Evolutionary conservation across 768 basidiomycete species (phyloP).

Genomic region (Tubosaeta sp.): DNA sequence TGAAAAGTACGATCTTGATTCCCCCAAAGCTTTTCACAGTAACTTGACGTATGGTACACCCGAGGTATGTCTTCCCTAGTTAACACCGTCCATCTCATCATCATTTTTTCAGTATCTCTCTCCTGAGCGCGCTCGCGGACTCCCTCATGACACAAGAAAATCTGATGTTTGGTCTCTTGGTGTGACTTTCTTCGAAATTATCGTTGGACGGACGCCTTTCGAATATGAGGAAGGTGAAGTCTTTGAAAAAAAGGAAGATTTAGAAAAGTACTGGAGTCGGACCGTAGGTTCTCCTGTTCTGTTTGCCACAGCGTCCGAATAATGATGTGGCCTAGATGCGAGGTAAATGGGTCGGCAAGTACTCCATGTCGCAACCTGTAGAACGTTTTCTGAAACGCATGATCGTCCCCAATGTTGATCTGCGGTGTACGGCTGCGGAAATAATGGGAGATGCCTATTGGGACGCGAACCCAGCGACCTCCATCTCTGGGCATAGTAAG

Average conservation of each 20-base stretch:
- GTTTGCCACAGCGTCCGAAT: not conserved
- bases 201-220: constrained; percentile 90
- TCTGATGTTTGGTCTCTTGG: constrained; percentile 86
- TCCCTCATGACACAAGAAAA: constrained; percentile 90
- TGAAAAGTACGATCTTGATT: constrained; percentile 69
- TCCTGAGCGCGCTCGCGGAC: constrained; percentile 85
- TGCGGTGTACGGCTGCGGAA: constrained; percentile 66
- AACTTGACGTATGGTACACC: constrained; percentile 89
- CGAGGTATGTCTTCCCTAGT: constrained; percentile 48
- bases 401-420: constrained; percentile 78
- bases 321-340: constrained; percentile 42
- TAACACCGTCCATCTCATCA: not conserved
- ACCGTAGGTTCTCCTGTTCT: constrained; percentile 46
- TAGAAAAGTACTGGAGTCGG: constrained; percentile 83
- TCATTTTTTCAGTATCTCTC: constrained; percentile 66
- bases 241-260: constrained; percentile 71
- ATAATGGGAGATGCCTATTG: constrained; percentile 69
- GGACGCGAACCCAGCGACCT: constrained; percentile 33
- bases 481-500: constrained; percentile 40
- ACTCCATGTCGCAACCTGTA: constrained; percentile 56
- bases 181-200: constrained; percentile 91
- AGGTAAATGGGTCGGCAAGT: constrained; percentile 79
- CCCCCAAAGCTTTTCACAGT: constrained; percentile 69
- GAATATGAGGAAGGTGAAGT: constrained; percentile 77
- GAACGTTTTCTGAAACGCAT: constrained; percentile 73